phyloP scores from a whole-genome alignment of 805 yeast species.

The Metschnikowia chrysomelidarum region DNA sequence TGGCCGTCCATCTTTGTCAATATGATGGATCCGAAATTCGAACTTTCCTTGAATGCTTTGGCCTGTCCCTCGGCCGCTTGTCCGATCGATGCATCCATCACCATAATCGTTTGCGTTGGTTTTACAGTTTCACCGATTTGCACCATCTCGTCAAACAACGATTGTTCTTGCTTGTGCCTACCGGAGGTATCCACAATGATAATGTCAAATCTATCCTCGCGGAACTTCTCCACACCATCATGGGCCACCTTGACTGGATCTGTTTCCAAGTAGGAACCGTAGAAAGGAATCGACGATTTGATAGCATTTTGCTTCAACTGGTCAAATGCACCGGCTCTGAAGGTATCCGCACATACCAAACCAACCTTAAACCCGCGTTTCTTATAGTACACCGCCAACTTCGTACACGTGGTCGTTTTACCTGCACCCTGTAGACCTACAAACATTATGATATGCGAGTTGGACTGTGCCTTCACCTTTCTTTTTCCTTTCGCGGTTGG shows the following conservation, averaged over 20 bases:
- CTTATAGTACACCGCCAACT: conserved; percentile 90
- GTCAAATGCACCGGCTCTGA: conserved; percentile 99
- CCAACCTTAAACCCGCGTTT: conserved; percentile 94
- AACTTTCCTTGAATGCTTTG: conserved; percentile 86
- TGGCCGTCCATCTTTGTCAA: conserved; percentile 98
- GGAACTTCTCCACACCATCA: conserved; percentile 90
- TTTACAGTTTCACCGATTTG: conserved; percentile 84
- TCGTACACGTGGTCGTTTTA: conserved; percentile 96
- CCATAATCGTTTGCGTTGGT: conserved; percentile 98
- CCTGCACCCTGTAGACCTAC: conserved; percentile 99
- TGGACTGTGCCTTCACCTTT: conserved; percentile 16
- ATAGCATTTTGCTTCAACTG: conserved; percentile 97
- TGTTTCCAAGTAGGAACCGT: conserved; percentile 92
- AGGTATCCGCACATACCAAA: conserved; percentile 97
- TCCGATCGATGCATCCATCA: conserved; percentile 94
- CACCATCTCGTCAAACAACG: conserved; percentile 89
- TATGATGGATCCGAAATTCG: conserved; percentile 93
- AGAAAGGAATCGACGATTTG: conserved; percentile 89
- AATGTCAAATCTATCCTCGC: conserved; percentile 85
- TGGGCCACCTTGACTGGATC: conserved; percentile 91
- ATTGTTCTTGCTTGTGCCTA: conserved; percentile 93
- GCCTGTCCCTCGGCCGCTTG: conserved; percentile 98
- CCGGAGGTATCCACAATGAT: conserved; percentile 98
- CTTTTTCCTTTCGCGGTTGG: conserved; percentile 27
- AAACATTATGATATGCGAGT: conserved; percentile 79